Conservation (phyloP, 306 rosid species). For the Hippophae gyantsensis region DNA sequence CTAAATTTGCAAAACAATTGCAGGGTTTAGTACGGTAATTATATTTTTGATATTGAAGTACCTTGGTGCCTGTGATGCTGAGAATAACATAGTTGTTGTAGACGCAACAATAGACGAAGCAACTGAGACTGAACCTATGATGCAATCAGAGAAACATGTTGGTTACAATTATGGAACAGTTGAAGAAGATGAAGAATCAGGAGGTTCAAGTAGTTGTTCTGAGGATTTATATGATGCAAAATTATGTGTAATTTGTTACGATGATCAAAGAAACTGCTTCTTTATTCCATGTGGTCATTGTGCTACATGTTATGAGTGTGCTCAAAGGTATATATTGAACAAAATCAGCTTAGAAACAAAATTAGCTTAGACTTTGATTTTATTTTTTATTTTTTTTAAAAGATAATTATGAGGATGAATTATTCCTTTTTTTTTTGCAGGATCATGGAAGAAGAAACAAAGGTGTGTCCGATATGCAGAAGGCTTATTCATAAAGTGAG, state of each 20-base stretch:
- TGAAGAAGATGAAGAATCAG: constrained; percentile 42
- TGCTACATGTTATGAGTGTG: constrained; percentile 66
- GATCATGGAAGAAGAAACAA: constrained; percentile 51
- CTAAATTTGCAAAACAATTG: constrained; percentile 10
- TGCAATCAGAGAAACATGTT: constrained; percentile 21
- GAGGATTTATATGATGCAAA: constrained; percentile 66
- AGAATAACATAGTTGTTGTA: neutral
- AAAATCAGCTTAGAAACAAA: neutral
- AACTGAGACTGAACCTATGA: constrained; percentile 44
- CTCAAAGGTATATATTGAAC: constrained; percentile 44
- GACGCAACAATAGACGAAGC: constrained; percentile 10
- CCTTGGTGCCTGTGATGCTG: constrained; percentile 37
- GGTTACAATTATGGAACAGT: constrained; percentile 35
- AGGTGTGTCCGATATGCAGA: constrained; percentile 63
- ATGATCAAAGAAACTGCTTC: constrained; percentile 60
- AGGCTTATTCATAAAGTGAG: constrained; percentile 54
- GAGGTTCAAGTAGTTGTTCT: constrained; percentile 39
- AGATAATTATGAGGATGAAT: neutral
- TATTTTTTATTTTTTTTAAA: neutral
- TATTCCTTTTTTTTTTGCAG: constrained; percentile 34
- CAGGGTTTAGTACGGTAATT: constrained; percentile 31
- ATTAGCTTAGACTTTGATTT: neutral
- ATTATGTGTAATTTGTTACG: constrained; percentile 55
- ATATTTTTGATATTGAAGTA: constrained; percentile 33
- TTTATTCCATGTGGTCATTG: constrained; percentile 77